Percentiles rank a stretch among this genome's conserved stretches.
Evolutionary conservation across 2,329 filamentous ascomycete genomes (phyloP).

Genomic region (Fusarium succisae): DNA sequence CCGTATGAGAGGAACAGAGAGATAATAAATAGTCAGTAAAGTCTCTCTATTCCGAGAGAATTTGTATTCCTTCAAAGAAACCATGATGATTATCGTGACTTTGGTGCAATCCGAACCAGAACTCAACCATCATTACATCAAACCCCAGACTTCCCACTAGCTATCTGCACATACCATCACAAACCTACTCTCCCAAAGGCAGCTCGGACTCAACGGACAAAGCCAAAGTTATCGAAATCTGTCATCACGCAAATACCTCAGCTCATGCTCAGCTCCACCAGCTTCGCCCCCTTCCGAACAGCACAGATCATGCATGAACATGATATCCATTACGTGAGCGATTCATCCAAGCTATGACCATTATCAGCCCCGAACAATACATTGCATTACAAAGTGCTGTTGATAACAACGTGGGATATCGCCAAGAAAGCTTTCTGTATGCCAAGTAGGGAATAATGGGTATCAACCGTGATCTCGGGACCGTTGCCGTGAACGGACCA

Average conservation of each 20-base stretch:
- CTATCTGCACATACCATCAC: neutral
- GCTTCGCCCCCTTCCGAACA: conserved; percentile 74
- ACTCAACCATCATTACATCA: neutral
- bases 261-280: conserved; percentile 60
- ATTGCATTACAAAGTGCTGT: conserved; percentile 50
- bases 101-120: too few relatives aligned
- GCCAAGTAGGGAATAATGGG: neutral
- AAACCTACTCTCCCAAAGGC: neutral
- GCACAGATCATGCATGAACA: conserved; percentile 78
- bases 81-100: rapidly evolving
- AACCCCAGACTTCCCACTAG: neutral
- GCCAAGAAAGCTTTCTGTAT: neutral
- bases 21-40: neutral
- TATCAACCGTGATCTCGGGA: neutral
- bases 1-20: neutral
- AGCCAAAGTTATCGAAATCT: neutral
- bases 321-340: conserved; percentile 69
- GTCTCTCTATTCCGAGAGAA: rapidly evolving
- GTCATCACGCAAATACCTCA: neutral
- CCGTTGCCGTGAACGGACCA: neutral
- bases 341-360: conserved; percentile 80
- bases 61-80: rapidly evolving
- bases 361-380: conserved; percentile 56
- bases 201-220: neutral
- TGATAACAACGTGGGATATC: neutral